phyloP scores from a whole-genome alignment of 2,329 filamentous ascomycete genomes.

The Penicillium polonicum region DNA sequence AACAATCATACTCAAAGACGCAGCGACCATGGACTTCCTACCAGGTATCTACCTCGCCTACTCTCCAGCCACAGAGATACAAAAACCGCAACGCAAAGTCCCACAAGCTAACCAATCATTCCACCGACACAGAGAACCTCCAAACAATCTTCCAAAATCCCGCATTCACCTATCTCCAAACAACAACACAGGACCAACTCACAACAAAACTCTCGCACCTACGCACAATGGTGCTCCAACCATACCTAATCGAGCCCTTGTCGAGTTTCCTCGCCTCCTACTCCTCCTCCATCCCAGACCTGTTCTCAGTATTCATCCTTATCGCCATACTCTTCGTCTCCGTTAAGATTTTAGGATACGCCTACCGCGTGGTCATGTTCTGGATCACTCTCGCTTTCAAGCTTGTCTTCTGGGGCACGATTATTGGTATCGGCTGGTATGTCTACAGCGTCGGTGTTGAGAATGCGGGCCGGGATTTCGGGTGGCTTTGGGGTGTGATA shows the following conservation, averaged over 20 bases:
- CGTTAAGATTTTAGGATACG: slow-evolving; percentile 64
- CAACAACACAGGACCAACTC: slow-evolving; percentile 19
- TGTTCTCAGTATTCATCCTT: slow-evolving; percentile 48
- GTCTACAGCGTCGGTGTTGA: slow-evolving; percentile 49
- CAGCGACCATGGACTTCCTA: slow-evolving; percentile 19
- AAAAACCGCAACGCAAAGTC: not conserved
- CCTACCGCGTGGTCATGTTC: slow-evolving; percentile 71
- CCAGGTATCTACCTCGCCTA: slow-evolving; percentile 14
- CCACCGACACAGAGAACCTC: slow-evolving; percentile 19
- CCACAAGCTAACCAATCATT: slow-evolving; percentile 4
- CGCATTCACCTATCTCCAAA: slow-evolving; percentile 18
- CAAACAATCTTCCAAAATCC: slow-evolving; percentile 21
- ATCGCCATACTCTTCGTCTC: slow-evolving; percentile 63
- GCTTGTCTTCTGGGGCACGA: slow-evolving; percentile 62
- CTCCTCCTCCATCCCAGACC: slow-evolving; percentile 32
- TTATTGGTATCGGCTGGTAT: slow-evolving; percentile 56
- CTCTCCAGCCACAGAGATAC: not conserved
- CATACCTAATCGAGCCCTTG: slow-evolving; percentile 48
- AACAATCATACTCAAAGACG: not conserved
- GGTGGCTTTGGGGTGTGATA: slow-evolving; percentile 62
- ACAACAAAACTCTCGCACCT: slow-evolving; percentile 27
- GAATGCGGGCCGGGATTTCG: slow-evolving; percentile 34
- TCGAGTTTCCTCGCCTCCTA: slow-evolving; percentile 35
- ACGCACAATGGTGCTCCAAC: slow-evolving; percentile 46
- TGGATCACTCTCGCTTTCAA: slow-evolving; percentile 68